These are phyloP conservation scores for Eucalyptus pumila DNA, from an alignment of 345 rosid genomes.

Conservation along the genomic window DNA sequence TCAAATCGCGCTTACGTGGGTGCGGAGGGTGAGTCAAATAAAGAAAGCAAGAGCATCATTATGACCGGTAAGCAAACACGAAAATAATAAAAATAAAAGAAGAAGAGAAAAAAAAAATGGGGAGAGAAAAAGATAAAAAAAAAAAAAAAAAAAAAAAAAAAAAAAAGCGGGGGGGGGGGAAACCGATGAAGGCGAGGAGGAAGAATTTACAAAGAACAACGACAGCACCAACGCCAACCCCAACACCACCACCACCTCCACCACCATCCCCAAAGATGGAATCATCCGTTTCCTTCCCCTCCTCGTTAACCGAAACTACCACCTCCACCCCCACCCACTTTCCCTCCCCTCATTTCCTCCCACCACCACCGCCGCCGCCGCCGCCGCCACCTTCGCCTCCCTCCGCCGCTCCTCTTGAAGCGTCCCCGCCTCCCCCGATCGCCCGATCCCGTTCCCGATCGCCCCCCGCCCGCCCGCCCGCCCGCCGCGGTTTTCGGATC, in stretches of 20 bases:
- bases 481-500: background rate
- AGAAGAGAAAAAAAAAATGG: too few relatives aligned
- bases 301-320: background rate
- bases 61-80: background rate
- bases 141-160: too few relatives aligned
- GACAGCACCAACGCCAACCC: background rate
- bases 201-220: background rate
- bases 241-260: background rate
- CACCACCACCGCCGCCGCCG: background rate
- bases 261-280: background rate
- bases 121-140: too few relatives aligned
- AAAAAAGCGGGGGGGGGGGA: background rate
- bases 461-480: background rate
- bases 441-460: background rate
- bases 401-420: background rate
- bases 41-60: background rate
- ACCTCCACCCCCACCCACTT: background rate
- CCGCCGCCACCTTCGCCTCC: background rate
- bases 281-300: background rate
- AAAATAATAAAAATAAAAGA: too few relatives aligned
- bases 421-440: background rate
- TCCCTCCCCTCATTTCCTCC: background rate
- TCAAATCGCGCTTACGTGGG: background rate
- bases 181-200: background rate
- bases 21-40: background rate